A percentile compares a stretch with the other conserved stretches of the same genome.
phyloP scores from a whole-genome alignment of 2,329 filamentous ascomycete genomes.

The Pestalotiopsis sp. region DNA sequence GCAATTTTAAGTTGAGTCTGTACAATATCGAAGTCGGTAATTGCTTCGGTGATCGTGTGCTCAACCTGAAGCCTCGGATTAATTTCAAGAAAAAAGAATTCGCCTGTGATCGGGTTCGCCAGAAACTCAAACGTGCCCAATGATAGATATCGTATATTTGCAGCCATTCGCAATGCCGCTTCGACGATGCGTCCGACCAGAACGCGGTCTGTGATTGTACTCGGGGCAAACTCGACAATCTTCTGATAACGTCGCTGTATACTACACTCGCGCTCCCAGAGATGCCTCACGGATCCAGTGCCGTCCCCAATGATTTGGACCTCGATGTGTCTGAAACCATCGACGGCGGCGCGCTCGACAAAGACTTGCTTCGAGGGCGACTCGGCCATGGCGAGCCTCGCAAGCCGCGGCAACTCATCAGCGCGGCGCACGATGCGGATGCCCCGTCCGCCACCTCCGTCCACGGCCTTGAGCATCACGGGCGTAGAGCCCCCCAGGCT shows the following conservation, averaged over 20 bases:
- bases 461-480: conserved; percentile 63
- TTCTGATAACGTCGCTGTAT: conserved; percentile 69
- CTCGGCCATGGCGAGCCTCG: conserved; percentile 57
- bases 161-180: conserved; percentile 56
- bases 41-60: conserved; percentile 62
- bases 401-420: conserved; percentile 45
- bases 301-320: conserved; percentile 69
- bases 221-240: conserved; percentile 61
- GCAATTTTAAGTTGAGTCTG: conserved; percentile 56
- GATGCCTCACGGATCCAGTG: conserved; percentile 56
- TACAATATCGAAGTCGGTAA: conserved; percentile 58
- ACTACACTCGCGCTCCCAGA: conserved; percentile 70
- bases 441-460: conserved; percentile 63
- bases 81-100: conserved; percentile 63
- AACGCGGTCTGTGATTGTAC: conserved; percentile 46
- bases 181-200: conserved; percentile 52
- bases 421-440: conserved; percentile 55
- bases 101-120: conserved; percentile 47
- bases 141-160: conserved; percentile 55
- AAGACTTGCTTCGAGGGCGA: conserved; percentile 62
- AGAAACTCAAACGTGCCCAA: conserved; percentile 70
- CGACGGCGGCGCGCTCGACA: conserved; percentile 61
- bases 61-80: conserved; percentile 66
- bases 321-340: conserved; percentile 64
- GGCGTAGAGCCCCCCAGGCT: conserved; percentile 39